Evolutionary conservation across 2,329 filamentous ascomycete species (phyloP), one percentile per base, ranked within the genome.

Genomic region (Talaromyces marneffei): DNA sequence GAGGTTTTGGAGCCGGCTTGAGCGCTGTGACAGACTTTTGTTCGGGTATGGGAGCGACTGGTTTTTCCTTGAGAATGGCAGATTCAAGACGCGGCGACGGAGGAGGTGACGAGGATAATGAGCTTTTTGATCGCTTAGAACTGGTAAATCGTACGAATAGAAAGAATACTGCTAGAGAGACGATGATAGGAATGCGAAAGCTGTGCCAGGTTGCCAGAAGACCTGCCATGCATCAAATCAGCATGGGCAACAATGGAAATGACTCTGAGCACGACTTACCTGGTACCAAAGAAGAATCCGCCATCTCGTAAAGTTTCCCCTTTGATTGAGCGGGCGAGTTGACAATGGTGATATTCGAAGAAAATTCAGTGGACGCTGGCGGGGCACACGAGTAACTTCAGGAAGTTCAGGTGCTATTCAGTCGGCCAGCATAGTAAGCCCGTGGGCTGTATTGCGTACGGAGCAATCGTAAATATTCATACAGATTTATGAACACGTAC

Each of bases 131-230:
- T 56, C 66, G 66, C 16, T 65, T 57, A 20, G 67, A 57, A 39
- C 59, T 67, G 48, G 25, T n/a, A 23, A 52, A 57, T 4, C 56
- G 60, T 29, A 63, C 60, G 44, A 64, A 66, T 6, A 72, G 16
- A 25, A 73, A 64, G 40, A 79, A 63, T 23, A 75, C 63, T 3
- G 72, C 72, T 35, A 75, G 68, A 14, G 72, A 70, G 42, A 80
- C 62, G 40, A 83, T 71, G 40, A 82, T 68, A 12, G 76, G 74
- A 23, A 79, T 69, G 64, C 80, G 77, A 68, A 79, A 77, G 18
- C 70, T 66, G 69, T 82, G 80, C 80, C 80, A 83, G 62, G 75
- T 60, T 63, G 72, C 70, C 60, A 79, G 66, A 9, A 76, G 50
- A 58, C 71, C 77, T 79, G 37, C 14, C 16, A 27, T 37, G 8